Evolutionary conservation across 2,329 filamentous ascomycete species (phyloP).

Genomic region (Fusarium xylarioides): DNA sequence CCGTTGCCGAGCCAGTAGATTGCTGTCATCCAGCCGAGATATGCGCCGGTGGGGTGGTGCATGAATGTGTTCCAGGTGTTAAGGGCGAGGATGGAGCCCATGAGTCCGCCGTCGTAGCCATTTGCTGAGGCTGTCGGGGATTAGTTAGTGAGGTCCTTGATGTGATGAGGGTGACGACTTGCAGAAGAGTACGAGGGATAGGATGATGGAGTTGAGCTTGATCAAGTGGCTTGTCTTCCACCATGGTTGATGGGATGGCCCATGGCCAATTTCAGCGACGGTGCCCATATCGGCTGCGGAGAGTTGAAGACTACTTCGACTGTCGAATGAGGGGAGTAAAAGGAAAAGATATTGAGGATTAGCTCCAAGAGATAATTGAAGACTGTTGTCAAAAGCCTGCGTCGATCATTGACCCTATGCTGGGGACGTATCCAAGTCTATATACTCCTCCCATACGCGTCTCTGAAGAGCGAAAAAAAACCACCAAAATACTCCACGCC

Average conservation of each 20-base stretch:
- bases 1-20: constrained; percentile 40
- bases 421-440: not conserved
- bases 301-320: accelerated
- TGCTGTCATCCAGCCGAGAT: constrained; percentile 39
- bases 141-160: no score
- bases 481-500: not conserved
- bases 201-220: constrained; percentile 6
- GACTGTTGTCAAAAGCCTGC: not conserved
- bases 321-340: no score
- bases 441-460: not conserved
- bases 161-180: accelerated
- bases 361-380: no score
- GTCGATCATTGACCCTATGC: not conserved
- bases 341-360: not conserved
- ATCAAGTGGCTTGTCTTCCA: not conserved
- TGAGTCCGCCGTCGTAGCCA: constrained; percentile 10
- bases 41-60: constrained; percentile 25
- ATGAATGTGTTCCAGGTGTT: constrained; percentile 36
- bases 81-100: constrained; percentile 29
- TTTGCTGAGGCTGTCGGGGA: constrained; percentile 13
- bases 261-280: not conserved
- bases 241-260: not conserved
- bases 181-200: not conserved
- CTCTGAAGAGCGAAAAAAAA: not conserved
- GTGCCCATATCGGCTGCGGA: not conserved